Conservation (phyloP, 208 protist genomes). For the Acanthamoeba lenticulata region DNA sequence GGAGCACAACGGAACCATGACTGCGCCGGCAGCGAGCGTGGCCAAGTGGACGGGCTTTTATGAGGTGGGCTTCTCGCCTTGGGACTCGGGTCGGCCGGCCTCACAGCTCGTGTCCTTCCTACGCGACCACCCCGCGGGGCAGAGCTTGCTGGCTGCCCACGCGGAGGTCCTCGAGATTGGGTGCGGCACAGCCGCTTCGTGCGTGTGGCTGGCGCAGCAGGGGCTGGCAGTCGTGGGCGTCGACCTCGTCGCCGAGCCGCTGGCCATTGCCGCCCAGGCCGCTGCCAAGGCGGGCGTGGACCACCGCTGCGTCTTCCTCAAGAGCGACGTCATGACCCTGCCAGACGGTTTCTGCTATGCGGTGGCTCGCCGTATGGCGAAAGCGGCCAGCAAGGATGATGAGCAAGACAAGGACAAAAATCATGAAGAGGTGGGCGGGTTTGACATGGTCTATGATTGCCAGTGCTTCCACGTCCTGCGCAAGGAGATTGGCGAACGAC, state of each 20-base stretch:
- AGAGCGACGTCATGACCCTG: background rate
- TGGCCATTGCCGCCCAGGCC: background rate
- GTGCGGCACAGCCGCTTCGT: background rate
- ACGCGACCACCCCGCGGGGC: background rate
- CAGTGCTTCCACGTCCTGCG: conserved; percentile 30
- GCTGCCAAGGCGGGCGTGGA: background rate
- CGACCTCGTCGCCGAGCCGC: background rate
- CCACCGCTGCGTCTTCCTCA: background rate
- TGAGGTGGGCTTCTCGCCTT: background rate
- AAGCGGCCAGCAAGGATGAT: background rate
- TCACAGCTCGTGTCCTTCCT: conserved; percentile 4
- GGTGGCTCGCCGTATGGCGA: too few species aligned
- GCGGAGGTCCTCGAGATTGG: background rate
- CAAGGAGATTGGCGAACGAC: background rate
- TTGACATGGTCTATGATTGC: background rate
- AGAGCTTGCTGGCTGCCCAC: background rate
- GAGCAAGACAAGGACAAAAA: background rate
- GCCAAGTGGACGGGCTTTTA: background rate
- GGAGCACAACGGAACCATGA: too few species aligned
- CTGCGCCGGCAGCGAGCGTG: background rate
- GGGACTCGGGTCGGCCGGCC: background rate
- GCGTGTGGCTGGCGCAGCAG: conserved; percentile 6
- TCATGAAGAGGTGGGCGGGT: background rate
- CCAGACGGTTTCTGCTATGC: background rate
- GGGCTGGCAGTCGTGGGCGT: background rate